Base-by-base conservation (phyloP, 2,329 filamentous ascomycete genomes). In the Hymenoscyphus albidus region DNA sequence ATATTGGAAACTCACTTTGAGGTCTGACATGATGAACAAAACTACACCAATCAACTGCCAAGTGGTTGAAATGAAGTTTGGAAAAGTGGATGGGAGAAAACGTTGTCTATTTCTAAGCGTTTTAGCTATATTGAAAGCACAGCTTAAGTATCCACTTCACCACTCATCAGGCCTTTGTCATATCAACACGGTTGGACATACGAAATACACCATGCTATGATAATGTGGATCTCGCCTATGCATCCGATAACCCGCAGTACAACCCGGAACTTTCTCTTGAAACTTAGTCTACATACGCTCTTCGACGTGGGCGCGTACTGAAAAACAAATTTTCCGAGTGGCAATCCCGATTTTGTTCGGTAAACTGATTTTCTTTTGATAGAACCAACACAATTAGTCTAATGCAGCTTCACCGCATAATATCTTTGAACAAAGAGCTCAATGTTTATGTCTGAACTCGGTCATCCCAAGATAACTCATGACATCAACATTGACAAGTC, bases 1-100 rank as follows among this genome's bases (percentile, higher is more conserved):
- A 35, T 7, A 35, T 7, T 35, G 35, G 35, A 35, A 35, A 35
- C 35, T 35, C 5, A 35, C 35, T 72, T 85, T 88, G 74, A 89
- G 82, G 74, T 91, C 87, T 74, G 88, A 91, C 88, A 91, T 90
- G 32, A 1, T 59, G 63, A 35, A 61, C 27, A 13, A 40, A 14
- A 10, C 51, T 22, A n/a, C 18, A 22, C 18, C 6, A 35, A 35
- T 35, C 35, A 35, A 35, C 9, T 35, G 35, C 35, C 35, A 35
- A 35, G 9, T 58, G 27, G 32, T n/a, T 39, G 40, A 51, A 31
- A n/a, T 0, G 27, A 12, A 51, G 51, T 5, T 16, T 22, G n/a
- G 22, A 18, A 12, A 27, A 13, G 18, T 10, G 22, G 18, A 13
- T 18, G 3, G 18, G 18, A 54, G 22, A 12, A 4, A 27, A 54